Evolutionary conservation across 1,284 basidiomycete species (phyloP).

Genomic region (Papiliotrema terrestris): DNA sequence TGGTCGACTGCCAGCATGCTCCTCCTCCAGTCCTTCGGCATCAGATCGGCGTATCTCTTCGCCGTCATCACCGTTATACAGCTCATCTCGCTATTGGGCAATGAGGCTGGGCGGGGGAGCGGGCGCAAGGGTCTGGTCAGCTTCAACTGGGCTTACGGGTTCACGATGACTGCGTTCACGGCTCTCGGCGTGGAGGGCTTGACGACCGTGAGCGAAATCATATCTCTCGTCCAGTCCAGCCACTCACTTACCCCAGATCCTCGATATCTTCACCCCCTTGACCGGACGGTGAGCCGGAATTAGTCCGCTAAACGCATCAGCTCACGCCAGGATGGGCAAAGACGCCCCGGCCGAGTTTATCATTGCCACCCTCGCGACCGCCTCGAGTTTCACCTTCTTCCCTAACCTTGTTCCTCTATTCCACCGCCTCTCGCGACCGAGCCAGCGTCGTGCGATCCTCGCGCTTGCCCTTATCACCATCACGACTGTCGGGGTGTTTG

Average conservation of each 20-base stretch:
- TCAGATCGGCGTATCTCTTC: constrained; percentile 50
- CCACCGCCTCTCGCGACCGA: constrained; percentile 62
- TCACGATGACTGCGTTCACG: constrained; percentile 63
- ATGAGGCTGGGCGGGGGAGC: neutral
- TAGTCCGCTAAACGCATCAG: neutral
- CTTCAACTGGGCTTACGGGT: constrained; percentile 57
- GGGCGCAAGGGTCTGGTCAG: constrained; percentile 6
- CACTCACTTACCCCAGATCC: constrained; percentile 24
- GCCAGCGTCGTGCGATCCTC: constrained; percentile 54
- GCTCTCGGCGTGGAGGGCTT: constrained; percentile 67
- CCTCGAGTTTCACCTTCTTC: constrained; percentile 59
- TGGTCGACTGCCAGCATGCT: constrained; percentile 54
- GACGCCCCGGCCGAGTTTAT: constrained; percentile 79
- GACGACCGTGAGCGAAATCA: constrained; percentile 54
- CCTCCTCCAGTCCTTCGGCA: constrained; percentile 52
- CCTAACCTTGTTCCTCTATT: constrained; percentile 61
- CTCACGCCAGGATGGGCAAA: constrained; percentile 27
- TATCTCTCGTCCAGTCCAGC: neutral
- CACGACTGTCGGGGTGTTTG: constrained; percentile 59
- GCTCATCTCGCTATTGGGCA: constrained; percentile 27
- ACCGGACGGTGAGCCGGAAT: constrained; percentile 54
- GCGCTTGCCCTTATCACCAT: constrained; percentile 54
- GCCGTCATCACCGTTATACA: constrained; percentile 28
- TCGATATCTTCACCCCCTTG: constrained; percentile 90
- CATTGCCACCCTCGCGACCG: constrained; percentile 70